Base-by-base conservation (phyloP, 73 alveolate genomes). In the Paramecium octaurelia region DNA sequence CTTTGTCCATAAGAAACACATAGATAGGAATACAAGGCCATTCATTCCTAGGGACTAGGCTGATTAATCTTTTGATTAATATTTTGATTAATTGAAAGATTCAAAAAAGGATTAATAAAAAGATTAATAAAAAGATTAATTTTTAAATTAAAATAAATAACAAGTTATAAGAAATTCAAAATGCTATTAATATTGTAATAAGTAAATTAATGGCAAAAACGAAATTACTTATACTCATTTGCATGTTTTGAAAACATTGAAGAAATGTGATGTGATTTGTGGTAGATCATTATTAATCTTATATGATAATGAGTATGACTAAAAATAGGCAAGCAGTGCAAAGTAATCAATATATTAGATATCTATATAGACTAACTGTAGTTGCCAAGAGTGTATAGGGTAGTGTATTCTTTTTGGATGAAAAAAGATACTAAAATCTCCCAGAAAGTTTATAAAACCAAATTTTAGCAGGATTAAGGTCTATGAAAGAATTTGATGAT, bases 401-500 rank as follows among this genome's bases (percentile, higher is more conserved):
- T 8, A 73, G 60, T 36, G 35, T 73, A 2, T 73, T 36, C 59
- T 73, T 36, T 73, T 73, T 73, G 59, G 87, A 73, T 73, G 29
- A 36, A 73, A 36, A 73, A 73, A 16, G 59, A 73, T 73, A 73
- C 14, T 73, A 73, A 73, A 73, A 40, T 40, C 64, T 73, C 1
- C 87, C 87, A 73, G 87, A 73, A 38, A 36, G 60, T 35, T 40
- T 73, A 73, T 73, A 73, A 36, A 73, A 40, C 16, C 10, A 36
- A 73, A 73, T 73, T 7, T 36, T 73, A 73, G 57, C 57, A 36
- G 87, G 87, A 36, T 73, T 73, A 36, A 31, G 59, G 12, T 31
- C 57, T 4, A 73, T 73, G 68, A 73, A 73, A 73, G 87, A 73
- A 73, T 73, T 34, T 38, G 87, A 73, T 73, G 87, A 73, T 73